Evolutionary conservation across 371 early-diverging fungal species (phyloP).

Genomic region (Lichtheimia corymbifera): DNA sequence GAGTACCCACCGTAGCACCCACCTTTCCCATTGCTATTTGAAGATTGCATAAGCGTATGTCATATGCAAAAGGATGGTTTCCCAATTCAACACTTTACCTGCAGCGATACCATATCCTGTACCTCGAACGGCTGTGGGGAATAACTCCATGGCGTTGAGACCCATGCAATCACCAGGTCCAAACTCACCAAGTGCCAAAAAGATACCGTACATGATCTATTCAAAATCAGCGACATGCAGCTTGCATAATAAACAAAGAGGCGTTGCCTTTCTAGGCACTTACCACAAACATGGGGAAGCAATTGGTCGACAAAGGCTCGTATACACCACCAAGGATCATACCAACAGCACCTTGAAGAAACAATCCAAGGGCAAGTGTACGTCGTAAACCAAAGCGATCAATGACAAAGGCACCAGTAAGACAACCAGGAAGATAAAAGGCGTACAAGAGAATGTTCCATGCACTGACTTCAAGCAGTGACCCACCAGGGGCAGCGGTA

Average conservation of each 20-base stretch:
- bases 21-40: conserved; percentile 46
- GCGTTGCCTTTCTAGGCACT: background rate
- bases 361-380: conserved; percentile 59
- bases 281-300: conserved; percentile 60
- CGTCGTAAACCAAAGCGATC: conserved; percentile 61
- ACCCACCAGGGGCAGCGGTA: conserved; percentile 38
- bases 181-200: conserved; percentile 59
- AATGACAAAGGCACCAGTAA: conserved; percentile 53
- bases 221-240: background rate
- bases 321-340: conserved; percentile 59
- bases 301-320: conserved; percentile 43
- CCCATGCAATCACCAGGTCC: conserved; percentile 61
- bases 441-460: conserved; percentile 63
- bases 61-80: background rate
- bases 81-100: conserved; percentile 6
- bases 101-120: conserved; percentile 68
- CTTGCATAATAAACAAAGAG: too few species aligned
- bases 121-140: conserved; percentile 64
- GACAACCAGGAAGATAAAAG: conserved; percentile 63
- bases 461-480: conserved; percentile 48
- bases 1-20: conserved; percentile 54
- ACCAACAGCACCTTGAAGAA: conserved; percentile 57
- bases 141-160: conserved; percentile 55
- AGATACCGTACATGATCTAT: conserved; percentile 60
- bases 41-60: background rate